Evolutionary conservation across 495 filamentous ascomycete genomes (phyloP).

Genomic region (Cairneyella variabilis): DNA sequence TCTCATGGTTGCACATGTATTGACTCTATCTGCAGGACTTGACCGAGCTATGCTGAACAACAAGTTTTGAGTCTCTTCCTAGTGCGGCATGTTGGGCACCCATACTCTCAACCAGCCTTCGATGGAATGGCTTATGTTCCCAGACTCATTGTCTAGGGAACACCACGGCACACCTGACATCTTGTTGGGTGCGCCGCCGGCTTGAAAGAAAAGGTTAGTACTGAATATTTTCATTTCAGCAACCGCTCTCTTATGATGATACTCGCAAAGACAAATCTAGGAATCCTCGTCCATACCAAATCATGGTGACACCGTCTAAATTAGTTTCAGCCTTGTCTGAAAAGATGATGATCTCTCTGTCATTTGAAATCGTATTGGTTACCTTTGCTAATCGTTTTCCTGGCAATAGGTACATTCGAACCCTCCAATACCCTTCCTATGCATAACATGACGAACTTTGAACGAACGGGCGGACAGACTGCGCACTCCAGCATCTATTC

Average conservation of each 20-base stretch:
- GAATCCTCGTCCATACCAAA: constrained; percentile 49
- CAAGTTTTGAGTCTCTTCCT: no score
- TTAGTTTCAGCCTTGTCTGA: constrained; percentile 99
- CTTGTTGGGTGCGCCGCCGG: no score
- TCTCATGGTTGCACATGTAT: background rate
- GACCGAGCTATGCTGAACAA: background rate
- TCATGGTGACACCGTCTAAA: constrained; percentile 78
- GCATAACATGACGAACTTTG: constrained; percentile 79
- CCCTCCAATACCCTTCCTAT: constrained; percentile 9
- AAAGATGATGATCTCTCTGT: no score
- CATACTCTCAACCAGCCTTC: no score
- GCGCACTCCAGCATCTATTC: constrained; percentile 60
- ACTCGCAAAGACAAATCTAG: background rate
- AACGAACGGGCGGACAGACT: constrained; percentile 99
- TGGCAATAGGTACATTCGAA: constrained; percentile 48
- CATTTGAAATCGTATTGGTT: constrained; percentile 12
- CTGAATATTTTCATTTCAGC: background rate
- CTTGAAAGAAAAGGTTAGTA: no score
- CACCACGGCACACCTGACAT: no score
- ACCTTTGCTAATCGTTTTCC: constrained; percentile 32
- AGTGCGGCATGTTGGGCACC: no score
- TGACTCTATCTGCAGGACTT: background rate
- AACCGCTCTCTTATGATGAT: no score
- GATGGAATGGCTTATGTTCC: no score
- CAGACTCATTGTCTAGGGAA: no score